These are phyloP conservation scores for Pichia gijzeniarum DNA, from an alignment of 805 yeast genomes.

Conservation along the genomic window DNA sequence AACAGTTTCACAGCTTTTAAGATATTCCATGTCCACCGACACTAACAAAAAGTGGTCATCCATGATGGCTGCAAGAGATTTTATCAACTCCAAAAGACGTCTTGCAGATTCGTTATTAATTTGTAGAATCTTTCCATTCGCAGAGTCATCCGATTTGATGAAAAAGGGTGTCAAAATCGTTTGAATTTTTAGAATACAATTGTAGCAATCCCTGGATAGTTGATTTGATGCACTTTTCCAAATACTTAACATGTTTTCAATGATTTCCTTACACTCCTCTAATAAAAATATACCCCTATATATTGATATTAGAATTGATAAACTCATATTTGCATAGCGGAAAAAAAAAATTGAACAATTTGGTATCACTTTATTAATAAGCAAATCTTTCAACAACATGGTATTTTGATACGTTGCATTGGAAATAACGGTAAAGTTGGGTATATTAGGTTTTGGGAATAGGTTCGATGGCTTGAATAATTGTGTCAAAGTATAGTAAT, in stretches of 20 bases:
- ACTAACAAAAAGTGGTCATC: neutral
- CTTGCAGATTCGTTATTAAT: neutral
- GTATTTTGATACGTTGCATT: conserved; percentile 10
- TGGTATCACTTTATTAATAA: neutral
- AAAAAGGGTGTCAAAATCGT: neutral
- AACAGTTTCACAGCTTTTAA: neutral
- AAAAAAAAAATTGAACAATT: conserved; percentile 30
- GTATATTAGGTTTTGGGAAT: conserved; percentile 38
- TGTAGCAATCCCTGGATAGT: neutral
- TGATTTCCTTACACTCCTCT: neutral
- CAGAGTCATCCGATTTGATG: neutral
- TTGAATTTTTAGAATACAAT: neutral
- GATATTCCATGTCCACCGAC: neutral
- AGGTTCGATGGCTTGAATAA: conserved; percentile 46
- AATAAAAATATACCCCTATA: conserved; percentile 7
- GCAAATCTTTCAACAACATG: conserved; percentile 1
- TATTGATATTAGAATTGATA: conserved; percentile 1
- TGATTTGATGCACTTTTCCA: conserved; percentile 2
- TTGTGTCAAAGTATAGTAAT: conserved; percentile 40
- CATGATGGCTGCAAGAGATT: neutral
- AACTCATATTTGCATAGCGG: conserved; percentile 26
- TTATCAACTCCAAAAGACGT: neutral
- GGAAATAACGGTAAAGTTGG: conserved; percentile 26
- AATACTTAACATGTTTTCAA: conserved; percentile 4
- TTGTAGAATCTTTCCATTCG: neutral